Base-by-base conservation (phyloP, 192 early-diverging fungal species). In the Coemansia aciculifera region DNA sequence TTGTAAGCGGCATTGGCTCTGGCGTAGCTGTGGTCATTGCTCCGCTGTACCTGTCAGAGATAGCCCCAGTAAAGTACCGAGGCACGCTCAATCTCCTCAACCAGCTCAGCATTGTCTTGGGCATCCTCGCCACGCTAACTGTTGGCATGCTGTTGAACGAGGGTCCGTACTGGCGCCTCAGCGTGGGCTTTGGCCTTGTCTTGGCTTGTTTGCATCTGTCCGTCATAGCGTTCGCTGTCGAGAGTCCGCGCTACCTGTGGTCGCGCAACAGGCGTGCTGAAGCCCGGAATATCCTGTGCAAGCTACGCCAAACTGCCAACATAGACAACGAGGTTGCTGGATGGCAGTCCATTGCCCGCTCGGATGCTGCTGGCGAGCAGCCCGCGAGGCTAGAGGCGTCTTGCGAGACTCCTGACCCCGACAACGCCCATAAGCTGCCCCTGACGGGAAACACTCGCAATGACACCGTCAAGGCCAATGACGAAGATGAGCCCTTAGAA, bases 91-190 rank as follows among this genome's bases (percentile, higher is more conserved):
- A 87, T 74, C 71, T 90, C 27, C 75, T 91, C 63, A 95, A 94
- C 77, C 95, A 97, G 77, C 70, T 94, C 60, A 88, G 90, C 32
- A 93, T 95, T 59, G 94, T 95, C 10, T 59, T 88, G 10, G 95
- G 95, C 11, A 90, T 97, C 70, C 74, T 97, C 19, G 67, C 87
- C 7, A 83, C 93, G 1, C 93, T 93, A 60, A 71, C 84, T 9
- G 68, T 88, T 13, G 92, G 90, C 17, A 76, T 91, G 59, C 86
- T 84, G 34, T 78, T 85, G 39, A 90, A 89, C 23, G 86, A 79
- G 2, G 62, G 84, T 5, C 73, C 86, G 0, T 72, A 75, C 54
- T 97, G 95, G 95, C 85, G 95, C 52, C 63, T 83, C 36, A 90
- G 94, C 59, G 78, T 97, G 5, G 68, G 86, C 6, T 69, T 85